phyloP scores from a whole-genome alignment of 345 rosid species.

The Eutrema heterophyllum region DNA sequence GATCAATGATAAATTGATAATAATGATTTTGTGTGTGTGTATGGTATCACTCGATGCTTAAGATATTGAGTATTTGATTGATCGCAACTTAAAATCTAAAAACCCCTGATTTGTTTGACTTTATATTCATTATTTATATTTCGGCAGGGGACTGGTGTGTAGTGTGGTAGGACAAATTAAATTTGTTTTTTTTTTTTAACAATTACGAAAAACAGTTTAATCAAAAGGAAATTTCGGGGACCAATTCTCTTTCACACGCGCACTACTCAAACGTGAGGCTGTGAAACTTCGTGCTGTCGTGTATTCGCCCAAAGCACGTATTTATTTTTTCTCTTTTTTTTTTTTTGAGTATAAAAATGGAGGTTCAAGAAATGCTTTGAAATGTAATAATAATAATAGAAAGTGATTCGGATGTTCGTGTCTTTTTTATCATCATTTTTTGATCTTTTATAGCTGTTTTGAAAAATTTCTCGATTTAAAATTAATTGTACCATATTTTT shows the following conservation, averaged over 20 bases:
- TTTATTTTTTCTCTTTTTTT: not conserved
- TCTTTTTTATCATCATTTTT: no score
- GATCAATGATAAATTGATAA: not conserved
- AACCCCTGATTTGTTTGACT: slow-evolving; percentile 4
- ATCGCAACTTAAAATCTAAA: slow-evolving; percentile 17
- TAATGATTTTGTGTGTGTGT: not conserved
- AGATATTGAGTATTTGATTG: not conserved
- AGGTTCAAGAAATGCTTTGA: no score
- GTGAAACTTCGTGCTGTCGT: slow-evolving; percentile 19
- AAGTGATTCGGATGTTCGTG: no score
- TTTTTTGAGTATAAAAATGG: not conserved
- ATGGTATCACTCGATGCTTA: slow-evolving; percentile 4
- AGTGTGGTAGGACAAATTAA: not conserved
- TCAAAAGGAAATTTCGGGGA: slow-evolving; percentile 8
- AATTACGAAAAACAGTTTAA: not conserved
- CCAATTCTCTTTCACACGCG: slow-evolving; percentile 18
- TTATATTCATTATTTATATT: not conserved
- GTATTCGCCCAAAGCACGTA: slow-evolving; percentile 10
- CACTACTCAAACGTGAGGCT: slow-evolving; percentile 15
- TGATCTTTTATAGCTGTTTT: no score
- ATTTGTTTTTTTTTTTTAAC: not conserved
- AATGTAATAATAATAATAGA: no score
- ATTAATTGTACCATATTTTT: no score
- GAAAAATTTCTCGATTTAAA: no score
- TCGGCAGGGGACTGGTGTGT: not conserved